phyloP scores from a whole-genome alignment of 352 stramenopile species.

The Phytopythium boreale region DNA sequence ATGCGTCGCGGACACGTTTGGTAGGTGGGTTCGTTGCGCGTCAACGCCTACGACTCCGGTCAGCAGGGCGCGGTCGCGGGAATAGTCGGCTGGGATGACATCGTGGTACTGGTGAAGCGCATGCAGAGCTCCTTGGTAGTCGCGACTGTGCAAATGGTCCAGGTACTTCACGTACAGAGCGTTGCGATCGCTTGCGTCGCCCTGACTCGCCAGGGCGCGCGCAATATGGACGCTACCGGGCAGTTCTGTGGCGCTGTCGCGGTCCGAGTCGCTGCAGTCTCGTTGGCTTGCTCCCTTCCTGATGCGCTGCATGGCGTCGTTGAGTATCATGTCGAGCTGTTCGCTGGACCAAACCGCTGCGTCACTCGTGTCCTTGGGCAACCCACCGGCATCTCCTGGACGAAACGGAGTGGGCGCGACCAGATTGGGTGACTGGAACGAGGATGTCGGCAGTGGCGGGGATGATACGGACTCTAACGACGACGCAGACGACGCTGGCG shows the following conservation, averaged over 20 bases:
- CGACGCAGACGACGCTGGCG: background rate
- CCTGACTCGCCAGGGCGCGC: background rate
- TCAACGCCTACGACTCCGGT: background rate
- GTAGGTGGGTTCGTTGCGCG: background rate
- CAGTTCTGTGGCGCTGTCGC: background rate
- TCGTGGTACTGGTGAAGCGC: slow-evolving; percentile 94
- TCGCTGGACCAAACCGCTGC: slow-evolving; percentile 45
- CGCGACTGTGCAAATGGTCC: slow-evolving; percentile 70
- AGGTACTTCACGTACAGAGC: slow-evolving; percentile 87
- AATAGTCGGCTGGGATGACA: slow-evolving; percentile 62
- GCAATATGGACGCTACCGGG: background rate
- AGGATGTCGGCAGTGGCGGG: background rate
- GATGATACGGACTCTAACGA: background rate
- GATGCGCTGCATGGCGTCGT: slow-evolving; percentile 35
- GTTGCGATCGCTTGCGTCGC: slow-evolving; percentile 14
- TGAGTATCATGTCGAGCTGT: slow-evolving; percentile 57
- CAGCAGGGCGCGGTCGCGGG: background rate
- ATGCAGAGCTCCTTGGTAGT: slow-evolving; percentile 87
- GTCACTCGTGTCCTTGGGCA: slow-evolving; percentile 13
- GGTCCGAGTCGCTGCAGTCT: background rate
- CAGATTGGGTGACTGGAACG: slow-evolving; percentile 6
- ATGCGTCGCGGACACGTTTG: slow-evolving; percentile 11
- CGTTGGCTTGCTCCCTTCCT: background rate
- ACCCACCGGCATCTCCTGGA: background rate
- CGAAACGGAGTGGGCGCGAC: background rate